phyloP scores from a whole-genome alignment of 1,139 yeast genomes.

The Blastobotrys proliferans region DNA sequence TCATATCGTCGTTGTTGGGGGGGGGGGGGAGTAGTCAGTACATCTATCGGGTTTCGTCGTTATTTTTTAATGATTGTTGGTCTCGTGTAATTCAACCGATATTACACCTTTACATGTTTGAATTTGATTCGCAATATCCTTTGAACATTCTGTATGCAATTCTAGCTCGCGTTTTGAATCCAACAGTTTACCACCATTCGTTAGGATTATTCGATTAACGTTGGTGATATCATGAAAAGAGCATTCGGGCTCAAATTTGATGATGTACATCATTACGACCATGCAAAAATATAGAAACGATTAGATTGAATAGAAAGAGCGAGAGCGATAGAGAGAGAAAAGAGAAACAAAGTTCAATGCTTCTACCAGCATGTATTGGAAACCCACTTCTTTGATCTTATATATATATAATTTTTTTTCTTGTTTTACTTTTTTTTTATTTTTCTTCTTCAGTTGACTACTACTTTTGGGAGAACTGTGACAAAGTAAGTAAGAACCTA shows the following conservation, averaged over 20 bases:
- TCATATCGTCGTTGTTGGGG: not conserved
- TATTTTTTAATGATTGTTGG: not conserved
- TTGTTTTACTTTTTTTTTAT: too few species aligned
- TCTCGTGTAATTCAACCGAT: not conserved
- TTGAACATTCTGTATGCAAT: conserved; percentile 6
- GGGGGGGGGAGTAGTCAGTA: not conserved
- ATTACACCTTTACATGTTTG: conserved; percentile 3
- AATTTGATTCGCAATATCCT: not conserved
- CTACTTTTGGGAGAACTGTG: too few species aligned
- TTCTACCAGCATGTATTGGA: too few species aligned
- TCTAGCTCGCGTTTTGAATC: conserved; percentile 1
- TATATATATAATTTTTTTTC: too few species aligned
- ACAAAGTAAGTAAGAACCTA: too few species aligned
- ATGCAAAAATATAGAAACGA: too few species aligned
- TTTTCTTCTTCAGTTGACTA: too few species aligned
- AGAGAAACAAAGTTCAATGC: too few species aligned
- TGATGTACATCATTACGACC: conserved; percentile 1
- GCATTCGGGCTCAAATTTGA: conserved; percentile 8
- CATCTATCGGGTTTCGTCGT: not conserved
- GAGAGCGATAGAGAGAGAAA: too few species aligned
- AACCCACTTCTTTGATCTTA: too few species aligned
- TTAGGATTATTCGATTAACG: conserved; percentile 6
- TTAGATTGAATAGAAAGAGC: too few species aligned
- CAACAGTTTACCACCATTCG: conserved; percentile 3
- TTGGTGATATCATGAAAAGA: conserved; percentile 4